Evolutionary conservation across 2,329 filamentous ascomycete species (phyloP), one percentile per base, ranked within the genome.

Genomic region (Xylaria sp.): DNA sequence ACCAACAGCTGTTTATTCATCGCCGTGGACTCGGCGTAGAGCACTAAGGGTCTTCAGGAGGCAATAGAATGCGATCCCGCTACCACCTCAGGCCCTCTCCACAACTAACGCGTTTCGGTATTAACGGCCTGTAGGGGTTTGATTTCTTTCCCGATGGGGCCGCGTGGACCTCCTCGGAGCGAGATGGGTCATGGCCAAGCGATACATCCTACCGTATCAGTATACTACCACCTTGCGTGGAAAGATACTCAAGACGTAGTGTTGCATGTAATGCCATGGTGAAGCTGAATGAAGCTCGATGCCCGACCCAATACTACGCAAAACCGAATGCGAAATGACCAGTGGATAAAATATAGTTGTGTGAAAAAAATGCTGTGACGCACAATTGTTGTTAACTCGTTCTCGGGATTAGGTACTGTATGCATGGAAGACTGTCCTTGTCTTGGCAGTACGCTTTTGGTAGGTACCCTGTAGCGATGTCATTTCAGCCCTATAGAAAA

Each of bases 401-500:
- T 33, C 18, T 59, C 28, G n/a, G 60, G 64, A 62, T 31, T 18
- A 31, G 49, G 25, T 52, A 52, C 15, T 28, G 25, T 58, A 20
- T 62, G 52, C 62, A 52, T 52, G 49, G 64, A 60, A 64, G 55
- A 67, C 61, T 67, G 60, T 13, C 51, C 39, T 65, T 62, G 49
- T 60, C 62, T 64, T 64, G 49, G 61, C 65, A 39, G 48, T 18
- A 39, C 58, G 60, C 43, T 58, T 18, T 23, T 15, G 31, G 52
- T 33, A 55, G 52, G 18, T 49, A 18, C 33, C 9, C 9, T 48
- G 52, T 33, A 51, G 43, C 59, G 43, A 68, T 75, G 71, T 69
- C 73, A 75, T 73, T 70, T 77, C 75, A 77, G 75, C 75, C 75
- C 75, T 77, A 77, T 72, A 70, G 63, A 57, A 25, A 46, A 23